Evolutionary conservation across 306 rosid genomes (phyloP), one percentile per base, ranked within the genome.

Genomic region (Fragaria ananassa): DNA sequence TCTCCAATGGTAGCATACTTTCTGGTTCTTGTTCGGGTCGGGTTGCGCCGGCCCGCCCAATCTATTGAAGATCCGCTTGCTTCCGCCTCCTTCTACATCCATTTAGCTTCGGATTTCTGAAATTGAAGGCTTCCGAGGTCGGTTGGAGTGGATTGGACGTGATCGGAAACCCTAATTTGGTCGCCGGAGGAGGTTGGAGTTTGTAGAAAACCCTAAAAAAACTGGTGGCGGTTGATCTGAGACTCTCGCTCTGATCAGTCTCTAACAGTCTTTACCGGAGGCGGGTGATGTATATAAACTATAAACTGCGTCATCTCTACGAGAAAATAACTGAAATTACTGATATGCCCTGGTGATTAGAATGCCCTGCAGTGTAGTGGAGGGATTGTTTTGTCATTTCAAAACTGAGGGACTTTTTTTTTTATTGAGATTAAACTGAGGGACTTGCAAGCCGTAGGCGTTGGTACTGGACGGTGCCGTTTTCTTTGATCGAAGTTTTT

Each of bases 1-100:
- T 73, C 87, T 89, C 99, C 99, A 96, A 77, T 91, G 89, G 81
- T 4, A 93, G 81, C 99, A 96, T 12, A 96, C 99, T 80, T 85
- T 91, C 81, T 88, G 96, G 61, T 72, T 66, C 85, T 69, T 92
- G 23, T 39, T 61, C 3, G 78, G 1, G 64, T 88, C 97, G 17
- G 82, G 56, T 2, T 84, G 65, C 2, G 89, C 79, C 2, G 86
- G 88, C 1, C 88, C 89, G 57, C 92, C 89, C 37, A 91, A 82
- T 13, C 98, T 82, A 31, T 87, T 83, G 77, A 83, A 96, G 31
- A 91, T 90, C 69, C 98, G 98, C 85, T 96, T 92, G 79, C 70
- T 81, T 21, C 93, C 85, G 51, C 82, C 88, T 23, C 93, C 96
- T 54, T 92, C 97, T 10, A 83, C 56, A 79, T 96, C 99, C 99